Evolutionary conservation across 2,329 filamentous ascomycete species (phyloP).

Genomic region (Monilinia fructigena): DNA sequence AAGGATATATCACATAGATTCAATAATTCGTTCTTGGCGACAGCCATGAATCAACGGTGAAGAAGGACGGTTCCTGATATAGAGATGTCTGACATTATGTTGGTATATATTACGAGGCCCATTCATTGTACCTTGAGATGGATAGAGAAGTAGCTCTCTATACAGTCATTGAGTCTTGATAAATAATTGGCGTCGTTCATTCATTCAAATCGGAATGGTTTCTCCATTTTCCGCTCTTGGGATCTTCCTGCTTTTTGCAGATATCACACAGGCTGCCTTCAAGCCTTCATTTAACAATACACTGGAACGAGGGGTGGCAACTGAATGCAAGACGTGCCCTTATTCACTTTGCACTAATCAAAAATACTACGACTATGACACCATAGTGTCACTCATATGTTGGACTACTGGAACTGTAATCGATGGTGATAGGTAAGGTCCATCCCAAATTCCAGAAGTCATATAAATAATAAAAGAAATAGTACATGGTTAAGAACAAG

Average conservation of each 20-base stretch:
- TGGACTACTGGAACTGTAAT: slow-evolving; percentile 31
- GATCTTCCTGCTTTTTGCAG: background rate
- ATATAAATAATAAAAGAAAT: background rate
- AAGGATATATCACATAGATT: background rate
- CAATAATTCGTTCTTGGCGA: slow-evolving; percentile 10
- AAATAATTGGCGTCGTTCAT: background rate
- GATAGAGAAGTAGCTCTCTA: background rate
- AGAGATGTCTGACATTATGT: background rate
- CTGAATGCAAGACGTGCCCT: slow-evolving; percentile 34
- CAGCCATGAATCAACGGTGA: background rate
- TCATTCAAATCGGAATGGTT: background rate
- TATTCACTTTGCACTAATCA: slow-evolving; percentile 32
- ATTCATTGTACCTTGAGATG: background rate
- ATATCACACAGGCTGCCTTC: slow-evolving; percentile 14
- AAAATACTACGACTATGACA: slow-evolving; percentile 25
- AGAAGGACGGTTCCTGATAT: background rate
- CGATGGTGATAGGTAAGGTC: slow-evolving; percentile 28
- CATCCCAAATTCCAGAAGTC: background rate
- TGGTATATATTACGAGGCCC: background rate
- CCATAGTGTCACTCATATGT: slow-evolving; percentile 26
- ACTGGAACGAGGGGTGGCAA: slow-evolving; percentile 27
- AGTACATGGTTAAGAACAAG: slow-evolving; percentile 32
- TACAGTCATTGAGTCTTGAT: background rate
- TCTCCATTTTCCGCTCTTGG: background rate
- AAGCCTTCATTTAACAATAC: slow-evolving; percentile 29